These are phyloP conservation scores for Iodosphaeria phyllophila DNA, from an alignment of 2,329 filamentous ascomycete genomes.

Conservation along the genomic window DNA sequence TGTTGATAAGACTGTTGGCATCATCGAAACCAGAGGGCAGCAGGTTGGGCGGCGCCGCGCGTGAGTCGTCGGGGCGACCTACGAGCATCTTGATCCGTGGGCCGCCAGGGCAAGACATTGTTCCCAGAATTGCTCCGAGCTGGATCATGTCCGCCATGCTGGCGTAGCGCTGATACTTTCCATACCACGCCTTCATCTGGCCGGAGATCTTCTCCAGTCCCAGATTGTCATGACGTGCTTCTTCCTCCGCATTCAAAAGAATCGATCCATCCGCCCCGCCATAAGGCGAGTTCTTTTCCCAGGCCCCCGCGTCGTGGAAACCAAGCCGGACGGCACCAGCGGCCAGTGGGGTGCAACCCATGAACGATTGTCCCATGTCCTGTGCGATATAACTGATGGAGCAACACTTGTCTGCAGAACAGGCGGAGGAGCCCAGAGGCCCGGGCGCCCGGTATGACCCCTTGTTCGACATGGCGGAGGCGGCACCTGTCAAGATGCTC, in stretches of 20 bases:
- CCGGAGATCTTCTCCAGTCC: conserved; percentile 23
- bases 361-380: conserved; percentile 17
- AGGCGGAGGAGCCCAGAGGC: conserved; percentile 7
- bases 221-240: conserved; percentile 20
- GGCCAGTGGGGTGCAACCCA: conserved; percentile 18
- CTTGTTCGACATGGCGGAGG: too few species aligned
- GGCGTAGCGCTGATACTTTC: conserved; percentile 16
- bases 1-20: conserved; percentile 21
- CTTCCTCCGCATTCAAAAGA: conserved; percentile 20
- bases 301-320: conserved; percentile 27
- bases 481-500: too few species aligned
- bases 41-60: conserved; percentile 20
- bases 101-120: conserved; percentile 30
- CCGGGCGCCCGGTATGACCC: too few species aligned
- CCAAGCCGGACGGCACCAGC: conserved; percentile 24
- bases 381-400: conserved; percentile 20
- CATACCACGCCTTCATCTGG: conserved; percentile 18
- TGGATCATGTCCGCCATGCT: conserved; percentile 34
- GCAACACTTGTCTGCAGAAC: conserved; percentile 14
- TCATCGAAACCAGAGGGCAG: conserved; percentile 22
- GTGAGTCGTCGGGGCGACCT: conserved; percentile 24
- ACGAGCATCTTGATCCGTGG: conserved; percentile 29
- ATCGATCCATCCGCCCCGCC: conserved; percentile 28
- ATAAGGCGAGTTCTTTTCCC: conserved; percentile 16
- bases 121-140: conserved; percentile 26